Evolutionary conservation across 2,329 filamentous ascomycete species (phyloP).

Genomic region (Aspergillus sclerotialis): DNA sequence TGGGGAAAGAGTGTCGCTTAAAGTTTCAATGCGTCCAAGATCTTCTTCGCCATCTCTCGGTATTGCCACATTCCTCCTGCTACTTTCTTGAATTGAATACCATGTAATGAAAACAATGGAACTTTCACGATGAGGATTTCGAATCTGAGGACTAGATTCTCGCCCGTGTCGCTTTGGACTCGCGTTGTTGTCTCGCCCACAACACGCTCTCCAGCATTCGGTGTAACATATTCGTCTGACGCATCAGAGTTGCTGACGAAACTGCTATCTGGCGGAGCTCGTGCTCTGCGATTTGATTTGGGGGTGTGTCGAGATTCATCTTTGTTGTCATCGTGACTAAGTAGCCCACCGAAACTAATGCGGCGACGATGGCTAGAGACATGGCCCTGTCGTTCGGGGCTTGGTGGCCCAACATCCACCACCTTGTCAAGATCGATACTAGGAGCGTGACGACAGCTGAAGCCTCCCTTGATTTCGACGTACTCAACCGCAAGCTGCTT

Average conservation of each 20-base stretch:
- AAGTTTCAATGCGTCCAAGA: conserved; percentile 76
- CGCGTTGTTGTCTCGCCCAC: conserved; percentile 87
- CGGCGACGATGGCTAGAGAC: conserved; percentile 60
- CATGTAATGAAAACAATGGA: conserved; percentile 82
- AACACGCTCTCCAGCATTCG: conserved; percentile 49
- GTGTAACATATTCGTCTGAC: conserved; percentile 66
- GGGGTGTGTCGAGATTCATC: conserved; percentile 50
- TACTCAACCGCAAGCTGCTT: conserved; percentile 85
- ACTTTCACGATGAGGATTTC: conserved; percentile 98
- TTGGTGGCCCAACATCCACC: conserved; percentile 54
- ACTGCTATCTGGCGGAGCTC: conserved; percentile 56
- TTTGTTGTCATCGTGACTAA: conserved; percentile 59
- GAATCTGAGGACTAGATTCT: conserved; percentile 77
- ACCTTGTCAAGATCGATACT: conserved; percentile 81
- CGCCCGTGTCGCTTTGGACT: conserved; percentile 81
- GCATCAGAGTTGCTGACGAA: conserved; percentile 79
- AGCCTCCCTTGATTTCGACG: conserved; percentile 86
- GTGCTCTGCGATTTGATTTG: conserved; percentile 38
- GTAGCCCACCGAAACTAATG: conserved; percentile 75
- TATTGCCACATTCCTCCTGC: conserved; percentile 96
- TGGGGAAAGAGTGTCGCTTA: conserved; percentile 37
- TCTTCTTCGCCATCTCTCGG: conserved; percentile 96
- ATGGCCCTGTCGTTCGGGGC: conserved; percentile 45
- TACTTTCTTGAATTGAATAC: conserved; percentile 97
- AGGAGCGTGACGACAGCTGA: conserved; percentile 78